Conservation (phyloP, 805 yeast genomes). For the Yamadazyma philogaea region DNA sequence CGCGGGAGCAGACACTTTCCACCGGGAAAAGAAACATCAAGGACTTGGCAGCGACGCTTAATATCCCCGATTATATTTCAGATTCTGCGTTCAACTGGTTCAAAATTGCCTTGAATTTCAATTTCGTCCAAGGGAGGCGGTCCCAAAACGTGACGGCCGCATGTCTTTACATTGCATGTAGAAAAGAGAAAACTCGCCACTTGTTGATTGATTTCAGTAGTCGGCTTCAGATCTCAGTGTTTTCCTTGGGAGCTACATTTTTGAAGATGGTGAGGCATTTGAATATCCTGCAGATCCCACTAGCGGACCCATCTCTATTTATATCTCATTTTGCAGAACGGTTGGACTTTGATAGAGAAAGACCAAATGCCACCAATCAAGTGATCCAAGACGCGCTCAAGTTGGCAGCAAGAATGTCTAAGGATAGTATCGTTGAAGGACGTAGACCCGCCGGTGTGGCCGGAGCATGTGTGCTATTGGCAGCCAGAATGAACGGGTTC, state of each 20-base stretch:
- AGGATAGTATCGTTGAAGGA: conserved; percentile 96
- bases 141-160: conserved; percentile 95
- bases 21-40: conserved; percentile 79
- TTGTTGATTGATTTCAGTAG: conserved; percentile 96
- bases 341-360: conserved; percentile 73
- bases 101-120: conserved; percentile 76
- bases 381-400: conserved; percentile 86
- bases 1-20: conserved; percentile 83
- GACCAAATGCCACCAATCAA: conserved; percentile 24
- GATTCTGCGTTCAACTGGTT: conserved; percentile 91
- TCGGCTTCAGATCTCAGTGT: conserved; percentile 84
- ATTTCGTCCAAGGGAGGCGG: conserved; percentile 95
- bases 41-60: conserved; percentile 73
- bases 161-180: conserved; percentile 91
- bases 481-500: conserved; percentile 95
- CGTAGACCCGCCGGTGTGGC: conserved; percentile 98
- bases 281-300: conserved; percentile 72
- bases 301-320: conserved; percentile 91
- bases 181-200: conserved; percentile 86
- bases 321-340: conserved; percentile 92
- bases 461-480: conserved; percentile 89
- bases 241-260: conserved; percentile 93
- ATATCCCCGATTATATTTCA: conserved; percentile 78
- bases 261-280: conserved; percentile 86
- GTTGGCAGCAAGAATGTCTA: conserved; percentile 85